Evolutionary conservation across 148 eudicot species (phyloP), one percentile per base, ranked within the genome.

Genomic region (Polygonum aviculare): DNA sequence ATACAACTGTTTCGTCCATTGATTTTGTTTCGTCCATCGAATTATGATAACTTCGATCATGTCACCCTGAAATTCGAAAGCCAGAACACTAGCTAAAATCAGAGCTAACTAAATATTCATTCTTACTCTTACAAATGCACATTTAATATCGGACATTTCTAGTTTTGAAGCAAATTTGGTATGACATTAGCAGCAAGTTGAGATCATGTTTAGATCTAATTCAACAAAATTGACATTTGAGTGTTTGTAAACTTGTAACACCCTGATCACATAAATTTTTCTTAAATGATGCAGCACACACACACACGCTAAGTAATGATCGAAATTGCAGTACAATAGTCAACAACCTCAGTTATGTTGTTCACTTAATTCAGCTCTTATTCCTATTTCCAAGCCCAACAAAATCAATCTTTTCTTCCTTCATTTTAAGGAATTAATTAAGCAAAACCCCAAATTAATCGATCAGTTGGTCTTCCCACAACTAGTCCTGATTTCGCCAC

Each of bases 401-500:
- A 51, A 51, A 16, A 51, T 6, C 63, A 57, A 7, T 57, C 12
- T 21, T 22, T 16, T 15, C 5, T 50, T 57, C 63, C 63, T 21
- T 26, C 38, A 12, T n/a, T 26, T 9, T 62, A 44, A 44, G 9
- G 31, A 26, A 26, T 26, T 26, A 26, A 26, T 26, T 26, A 26
- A 62, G 7, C 0, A 26, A 14, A 63, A 1, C 15, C 5, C n/a
- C 7, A 9, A 15, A 14, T 2, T 1, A 31, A 36, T n/a, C n/a
- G n/a, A n/a, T 67, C 14, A 73, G 79, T 90, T 90, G 35, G 82
- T 80, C 74, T 81, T 86, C 75, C 89, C 80, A 69, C 94, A 90
- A 49, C 85, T 90, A 40, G 62, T 84, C 80, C 94, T 81, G 55
- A 90, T 82, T 79, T 88, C 83, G 0, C 94, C 94, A 22, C 77